Base-by-base conservation (phyloP, 352 stramenopile genomes). In the Phytophthora crassamura region DNA sequence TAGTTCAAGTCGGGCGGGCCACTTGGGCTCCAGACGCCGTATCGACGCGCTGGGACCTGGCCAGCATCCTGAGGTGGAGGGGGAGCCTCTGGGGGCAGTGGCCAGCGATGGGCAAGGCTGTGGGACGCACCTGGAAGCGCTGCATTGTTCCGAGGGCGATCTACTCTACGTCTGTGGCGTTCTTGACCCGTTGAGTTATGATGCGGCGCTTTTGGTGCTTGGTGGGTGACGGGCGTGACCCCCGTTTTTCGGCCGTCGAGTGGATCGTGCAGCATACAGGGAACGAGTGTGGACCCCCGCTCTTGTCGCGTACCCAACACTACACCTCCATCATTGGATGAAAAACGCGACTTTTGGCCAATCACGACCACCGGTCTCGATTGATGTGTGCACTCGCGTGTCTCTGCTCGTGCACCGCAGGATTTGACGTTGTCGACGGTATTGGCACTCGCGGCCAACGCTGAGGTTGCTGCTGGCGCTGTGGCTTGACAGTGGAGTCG, bases 81-180 rank as follows among this genome's bases (percentile, higher is more conserved):
- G 46, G 35, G 32, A 55, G 5, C 35, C 5, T 11, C 32, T 45
- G 10, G 3, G 16, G 8, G 8, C 4, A 2, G 5, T 12, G 2
- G 22, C 16, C 10, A 12, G 33, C 8, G 9, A 7, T 28, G 15
- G 1, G 54, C 2, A 1, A 5, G n/a, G n/a, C 32, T 50, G n/a
- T n/a, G 16, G 20, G 16, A 77, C 77, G 62, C 55, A 87, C 80
- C 71, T 89, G 80, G 72, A 89, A 80, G 52, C 80, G 78, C 74
- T 89, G 80, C 80, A 89, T 89, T 14, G 38, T 64, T 30, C 39
- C 28, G n/a, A n/a, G n/a, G n/a, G n/a, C 6, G 38, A 14, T 38
- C 43, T 38, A 22, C 18, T 35, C n/a, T n/a, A n/a, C n/a, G 45
- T 59, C 36, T 69, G 30, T 50, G 49, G 59, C 49, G 50, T 54